A percentile compares a stretch with the other conserved stretches of the same genome.
phyloP scores from a whole-genome alignment of 2,329 filamentous ascomycete genomes.

The Paraconiothyrium sp. region DNA sequence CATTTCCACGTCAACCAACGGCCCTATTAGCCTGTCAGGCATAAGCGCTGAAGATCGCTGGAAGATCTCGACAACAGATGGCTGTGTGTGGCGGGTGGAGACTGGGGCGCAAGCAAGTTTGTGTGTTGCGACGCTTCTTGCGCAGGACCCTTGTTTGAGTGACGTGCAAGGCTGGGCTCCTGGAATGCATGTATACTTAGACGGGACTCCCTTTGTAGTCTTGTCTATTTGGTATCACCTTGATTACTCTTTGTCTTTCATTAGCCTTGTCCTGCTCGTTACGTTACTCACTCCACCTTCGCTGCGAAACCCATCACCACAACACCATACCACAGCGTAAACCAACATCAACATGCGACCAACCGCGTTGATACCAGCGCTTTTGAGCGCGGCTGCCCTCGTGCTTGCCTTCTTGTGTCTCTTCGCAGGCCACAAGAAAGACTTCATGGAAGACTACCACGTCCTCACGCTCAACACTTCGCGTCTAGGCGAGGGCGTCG shows the following conservation, averaged over 20 bases:
- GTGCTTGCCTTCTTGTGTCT: slow-evolving; percentile 68
- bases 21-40: slow-evolving; percentile 3
- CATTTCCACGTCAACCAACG: slow-evolving; percentile 18
- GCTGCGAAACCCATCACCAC: background rate
- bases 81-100: background rate
- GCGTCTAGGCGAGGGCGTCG: slow-evolving; percentile 57
- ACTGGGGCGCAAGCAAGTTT: slow-evolving; percentile 32
- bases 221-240: background rate
- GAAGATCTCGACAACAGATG: slow-evolving; percentile 10
- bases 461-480: slow-evolving; percentile 69
- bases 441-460: slow-evolving; percentile 66
- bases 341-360: slow-evolving; percentile 52
- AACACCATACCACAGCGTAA: slow-evolving; percentile 2
- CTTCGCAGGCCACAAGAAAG: slow-evolving; percentile 67
- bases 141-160: slow-evolving; percentile 29
- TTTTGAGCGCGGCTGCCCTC: slow-evolving; percentile 63
- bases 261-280: background rate
- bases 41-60: slow-evolving; percentile 13
- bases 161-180: slow-evolving; percentile 30
- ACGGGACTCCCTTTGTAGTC: background rate
- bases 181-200: slow-evolving; percentile 17
- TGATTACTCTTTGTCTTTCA: slow-evolving; percentile 1
- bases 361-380: slow-evolving; percentile 60
- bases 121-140: slow-evolving; percentile 4
- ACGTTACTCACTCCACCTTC: background rate